These are phyloP conservation scores for Millerozyma acaciae DNA, from an alignment of 805 yeast species.

Conservation along the genomic window DNA sequence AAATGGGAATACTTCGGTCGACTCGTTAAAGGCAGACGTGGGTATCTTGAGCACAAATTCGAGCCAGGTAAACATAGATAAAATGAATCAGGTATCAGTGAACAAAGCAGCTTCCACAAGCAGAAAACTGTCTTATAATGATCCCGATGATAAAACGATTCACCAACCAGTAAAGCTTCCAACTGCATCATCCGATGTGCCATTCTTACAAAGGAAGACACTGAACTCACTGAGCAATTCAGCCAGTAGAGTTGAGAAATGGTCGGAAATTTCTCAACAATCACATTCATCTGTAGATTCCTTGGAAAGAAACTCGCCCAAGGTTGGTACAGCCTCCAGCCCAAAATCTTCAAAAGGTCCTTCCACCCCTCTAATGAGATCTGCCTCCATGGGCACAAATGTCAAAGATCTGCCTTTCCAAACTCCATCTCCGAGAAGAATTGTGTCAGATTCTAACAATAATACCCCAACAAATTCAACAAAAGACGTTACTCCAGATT, in stretches of 20 bases:
- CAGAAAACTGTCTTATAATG: no score
- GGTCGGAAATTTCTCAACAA: no score
- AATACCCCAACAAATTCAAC: slow-evolving; percentile 2
- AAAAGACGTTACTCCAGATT: slow-evolving; percentile 23
- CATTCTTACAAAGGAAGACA: neutral
- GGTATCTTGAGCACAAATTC: slow-evolving; percentile 4
- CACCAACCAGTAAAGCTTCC: no score
- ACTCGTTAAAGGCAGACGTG: slow-evolving; percentile 23
- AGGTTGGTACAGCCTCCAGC: slow-evolving; percentile 6
- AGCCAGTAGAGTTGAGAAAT: neutral
- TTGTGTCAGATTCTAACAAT: slow-evolving; percentile 9
- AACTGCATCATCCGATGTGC: no score
- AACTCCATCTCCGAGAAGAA: slow-evolving; percentile 9
- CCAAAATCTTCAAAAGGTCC: slow-evolving; percentile 7
- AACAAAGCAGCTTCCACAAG: neutral
- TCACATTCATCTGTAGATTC: slow-evolving; percentile 15
- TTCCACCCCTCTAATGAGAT: slow-evolving; percentile 6
- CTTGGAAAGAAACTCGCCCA: slow-evolving; percentile 5
- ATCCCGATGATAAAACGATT: no score
- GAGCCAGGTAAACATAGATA: neutral
- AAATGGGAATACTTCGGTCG: slow-evolving; percentile 20
- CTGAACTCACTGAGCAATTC: neutral
- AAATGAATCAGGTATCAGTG: neutral
- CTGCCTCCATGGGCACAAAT: slow-evolving; percentile 3
- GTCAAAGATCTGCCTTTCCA: neutral